These are phyloP conservation scores for Talaromyces liani DNA, from an alignment of 495 filamentous ascomycete species.

Conservation along the genomic window DNA sequence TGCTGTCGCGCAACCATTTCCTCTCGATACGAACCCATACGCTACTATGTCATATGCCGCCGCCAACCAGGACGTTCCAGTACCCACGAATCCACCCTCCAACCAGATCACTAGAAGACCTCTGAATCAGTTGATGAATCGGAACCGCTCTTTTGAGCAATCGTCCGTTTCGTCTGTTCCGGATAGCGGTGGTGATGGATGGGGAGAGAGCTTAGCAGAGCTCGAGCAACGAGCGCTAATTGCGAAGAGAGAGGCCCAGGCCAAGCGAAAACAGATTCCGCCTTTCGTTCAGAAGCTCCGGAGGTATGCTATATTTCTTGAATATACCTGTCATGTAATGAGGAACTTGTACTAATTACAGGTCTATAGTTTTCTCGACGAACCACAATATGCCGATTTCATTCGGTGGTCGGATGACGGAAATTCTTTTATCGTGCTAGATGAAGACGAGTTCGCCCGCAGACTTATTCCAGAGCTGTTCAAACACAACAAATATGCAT, in stretches of 20 bases:
- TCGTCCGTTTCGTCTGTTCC: conserved; percentile 42
- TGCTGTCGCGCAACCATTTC: conserved; percentile 22
- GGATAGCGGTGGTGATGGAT: conserved; percentile 43
- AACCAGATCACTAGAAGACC: conserved; percentile 61
- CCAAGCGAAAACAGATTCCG: conserved; percentile 88
- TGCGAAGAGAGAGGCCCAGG: conserved; percentile 76
- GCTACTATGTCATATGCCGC: conserved; percentile 26
- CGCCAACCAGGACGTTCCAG: conserved; percentile 34
- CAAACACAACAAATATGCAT: conserved; percentile 99
- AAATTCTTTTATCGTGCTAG: conserved; percentile 91
- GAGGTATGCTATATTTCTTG: conserved; percentile 58
- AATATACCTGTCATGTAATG: not conserved
- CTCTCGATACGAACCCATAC: conserved; percentile 31
- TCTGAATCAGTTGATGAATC: conserved; percentile 52
- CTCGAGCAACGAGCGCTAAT: conserved; percentile 66
- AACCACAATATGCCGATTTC: conserved; percentile 82
- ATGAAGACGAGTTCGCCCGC: conserved; percentile 99
- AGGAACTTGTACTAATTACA: conserved; percentile 14
- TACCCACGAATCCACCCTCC: conserved; percentile 40
- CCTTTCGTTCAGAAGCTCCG: conserved; percentile 98
- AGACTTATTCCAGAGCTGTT: conserved; percentile 94
- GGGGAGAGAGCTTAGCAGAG: conserved; percentile 61
- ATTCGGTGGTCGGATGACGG: conserved; percentile 97
- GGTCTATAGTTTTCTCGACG: conserved; percentile 73
- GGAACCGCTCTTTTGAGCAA: conserved; percentile 35